Conservation (phyloP, 164 flowering plant genomes). For the Macadamia integrifolia region DNA sequence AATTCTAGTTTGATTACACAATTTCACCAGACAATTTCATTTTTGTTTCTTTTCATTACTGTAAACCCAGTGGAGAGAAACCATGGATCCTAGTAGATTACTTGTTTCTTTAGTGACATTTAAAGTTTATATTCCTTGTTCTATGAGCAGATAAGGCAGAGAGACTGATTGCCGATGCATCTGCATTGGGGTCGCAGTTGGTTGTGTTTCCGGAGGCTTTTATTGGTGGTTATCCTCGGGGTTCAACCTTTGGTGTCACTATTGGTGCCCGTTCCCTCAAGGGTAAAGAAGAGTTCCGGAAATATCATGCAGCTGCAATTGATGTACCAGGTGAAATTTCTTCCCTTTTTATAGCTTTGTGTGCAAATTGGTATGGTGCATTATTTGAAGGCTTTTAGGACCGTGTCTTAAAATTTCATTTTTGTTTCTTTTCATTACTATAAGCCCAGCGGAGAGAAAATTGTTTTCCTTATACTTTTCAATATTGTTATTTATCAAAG, state of each 20-base stretch:
- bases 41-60: too few relatives aligned
- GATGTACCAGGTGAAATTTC: constrained; percentile 58
- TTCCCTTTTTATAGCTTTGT: neutral
- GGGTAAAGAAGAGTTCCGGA: constrained; percentile 64
- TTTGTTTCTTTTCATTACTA: too few relatives aligned
- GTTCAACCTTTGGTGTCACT: constrained; percentile 53
- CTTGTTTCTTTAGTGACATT: too few relatives aligned
- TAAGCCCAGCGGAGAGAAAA: too few relatives aligned
- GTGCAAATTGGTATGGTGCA: neutral
- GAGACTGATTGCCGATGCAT: constrained; percentile 65
- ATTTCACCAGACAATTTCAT: too few relatives aligned
- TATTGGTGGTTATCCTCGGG: constrained; percentile 75
- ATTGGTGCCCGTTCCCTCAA: constrained; percentile 53
- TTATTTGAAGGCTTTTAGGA: neutral
- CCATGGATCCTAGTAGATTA: too few relatives aligned
- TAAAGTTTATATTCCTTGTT: neutral
- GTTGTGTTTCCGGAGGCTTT: constrained; percentile 82
- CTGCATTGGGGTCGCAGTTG: constrained; percentile 51
- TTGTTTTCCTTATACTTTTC: too few relatives aligned
- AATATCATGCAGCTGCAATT: constrained; percentile 68
- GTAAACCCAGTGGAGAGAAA: too few relatives aligned
- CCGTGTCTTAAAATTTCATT: too few relatives aligned
- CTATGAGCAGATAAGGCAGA: constrained; percentile 58
- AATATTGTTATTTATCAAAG: too few relatives aligned
- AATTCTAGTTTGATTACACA: too few relatives aligned